These are phyloP conservation scores for Coelastrella sp. DNA, from an alignment of 139 green algal genomes.

Conservation along the genomic window DNA sequence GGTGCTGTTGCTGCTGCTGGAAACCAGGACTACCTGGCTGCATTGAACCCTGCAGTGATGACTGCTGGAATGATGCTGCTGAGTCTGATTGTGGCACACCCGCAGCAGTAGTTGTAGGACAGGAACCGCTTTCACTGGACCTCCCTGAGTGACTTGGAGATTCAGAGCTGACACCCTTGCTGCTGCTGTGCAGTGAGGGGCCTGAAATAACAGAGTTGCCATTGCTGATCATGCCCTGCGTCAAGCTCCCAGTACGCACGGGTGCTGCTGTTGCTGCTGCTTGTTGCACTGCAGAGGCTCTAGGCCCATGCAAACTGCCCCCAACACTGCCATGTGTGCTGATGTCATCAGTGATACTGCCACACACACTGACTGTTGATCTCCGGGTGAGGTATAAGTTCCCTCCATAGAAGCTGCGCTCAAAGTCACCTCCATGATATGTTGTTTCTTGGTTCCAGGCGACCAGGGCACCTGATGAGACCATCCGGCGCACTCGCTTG, in stretches of 20 bases:
- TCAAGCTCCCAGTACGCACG: no score
- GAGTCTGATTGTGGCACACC: slow-evolving; percentile 14
- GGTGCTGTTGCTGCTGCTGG: slow-evolving; percentile 14
- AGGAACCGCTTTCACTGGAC: no score
- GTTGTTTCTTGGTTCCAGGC: slow-evolving; percentile 40
- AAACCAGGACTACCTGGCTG: background rate
- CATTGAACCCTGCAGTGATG: background rate
- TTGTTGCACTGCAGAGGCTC: background rate
- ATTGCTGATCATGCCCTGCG: no score
- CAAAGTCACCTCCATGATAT: slow-evolving; percentile 34
- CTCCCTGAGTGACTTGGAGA: no score
- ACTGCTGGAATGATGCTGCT: background rate
- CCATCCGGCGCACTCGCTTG: slow-evolving; percentile 60
- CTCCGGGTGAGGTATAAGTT: slow-evolving; percentile 30
- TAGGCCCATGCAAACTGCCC: background rate
- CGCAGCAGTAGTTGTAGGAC: background rate
- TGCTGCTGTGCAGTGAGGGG: no score
- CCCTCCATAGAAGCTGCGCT: slow-evolving; percentile 59
- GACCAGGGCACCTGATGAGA: slow-evolving; percentile 19
- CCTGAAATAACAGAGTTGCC: no score
- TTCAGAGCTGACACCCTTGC: no score
- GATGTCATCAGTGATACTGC: background rate
- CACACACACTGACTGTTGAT: background rate
- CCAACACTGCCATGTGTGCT: slow-evolving; percentile 32
- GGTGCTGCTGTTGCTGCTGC: background rate